Base-by-base conservation (phyloP, 2,329 filamentous ascomycete genomes). In the Pestalotiopsis fici region DNA sequence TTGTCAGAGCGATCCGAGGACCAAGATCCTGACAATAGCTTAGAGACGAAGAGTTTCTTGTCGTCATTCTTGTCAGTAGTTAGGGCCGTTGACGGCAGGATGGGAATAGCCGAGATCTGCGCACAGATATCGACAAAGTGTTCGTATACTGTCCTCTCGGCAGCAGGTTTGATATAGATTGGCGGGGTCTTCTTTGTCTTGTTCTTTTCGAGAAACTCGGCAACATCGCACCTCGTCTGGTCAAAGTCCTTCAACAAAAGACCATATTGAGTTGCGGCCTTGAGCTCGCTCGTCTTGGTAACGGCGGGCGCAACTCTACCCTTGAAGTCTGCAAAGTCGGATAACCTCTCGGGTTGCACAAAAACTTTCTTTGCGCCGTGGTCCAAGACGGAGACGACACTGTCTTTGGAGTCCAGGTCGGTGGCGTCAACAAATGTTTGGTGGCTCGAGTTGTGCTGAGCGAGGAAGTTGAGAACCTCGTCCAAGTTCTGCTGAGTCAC, bases 291-390 rank as follows among this genome's bases (percentile, higher is more conserved):
- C 7, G 80, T 79, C 63, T 85, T 82, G 13, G 80, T 80, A 13
- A 87, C 81, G 25, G 82, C 80, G 2, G 87, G 86, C 23, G 87
- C 82, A 28, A 91, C 84, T 67, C 89, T 83, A 56, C 84, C 81
- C 56, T 85, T 87, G 70, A 88, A 89, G 70, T 86, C 83, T 60
- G 83, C 79, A 67, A 87, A 87, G 64, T 85, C 81, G 9, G 84
- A 83, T 65, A 97, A 83, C 77, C 94, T 91, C 66, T 90, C 85
- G 60, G 90, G 87, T 21, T 87, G 87, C 63, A 97, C 92, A 78
- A 98, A 96, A 69, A 96, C 91, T 77, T 91, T 96, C 64, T 90
- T 88, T 6, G 94, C 94, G 68, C 96, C 96, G 70, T 90, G 88
- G 78, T 99, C 93, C 66, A 99, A 88, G 43, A 98, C 86, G 59